Evolutionary conservation across 345 rosid species (phyloP).

Genomic region (Heritiera littoralis): DNA sequence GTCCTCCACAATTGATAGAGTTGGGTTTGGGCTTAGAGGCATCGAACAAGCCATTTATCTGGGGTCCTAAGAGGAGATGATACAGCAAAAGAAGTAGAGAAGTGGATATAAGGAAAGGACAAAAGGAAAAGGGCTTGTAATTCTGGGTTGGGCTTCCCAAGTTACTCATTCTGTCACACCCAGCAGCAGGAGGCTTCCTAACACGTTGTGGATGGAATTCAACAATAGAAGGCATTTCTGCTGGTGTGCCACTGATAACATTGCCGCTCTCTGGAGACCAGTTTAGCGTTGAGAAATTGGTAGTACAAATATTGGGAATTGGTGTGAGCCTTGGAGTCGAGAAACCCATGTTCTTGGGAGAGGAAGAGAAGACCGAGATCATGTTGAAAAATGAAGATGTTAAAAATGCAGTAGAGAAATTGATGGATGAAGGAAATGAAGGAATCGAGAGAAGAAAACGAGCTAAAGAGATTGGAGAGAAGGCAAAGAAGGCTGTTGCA

Average conservation of each 20-base stretch:
- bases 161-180: slow-evolving; percentile 48
- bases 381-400: slow-evolving; percentile 29
- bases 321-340: slow-evolving; percentile 49
- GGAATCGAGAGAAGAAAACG: too few species aligned
- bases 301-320: slow-evolving; percentile 38
- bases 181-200: slow-evolving; percentile 47
- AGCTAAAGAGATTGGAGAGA: not conserved
- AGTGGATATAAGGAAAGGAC: slow-evolving; percentile 21
- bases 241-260: slow-evolving; percentile 41
- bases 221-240: slow-evolving; percentile 43
- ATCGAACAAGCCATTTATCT: too few species aligned
- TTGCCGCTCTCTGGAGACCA: slow-evolving; percentile 47
- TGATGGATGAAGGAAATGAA: slow-evolving; percentile 12
- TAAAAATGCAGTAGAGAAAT: slow-evolving; percentile 27
- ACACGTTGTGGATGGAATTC: slow-evolving; percentile 74
- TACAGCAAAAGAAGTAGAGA: too few species aligned
- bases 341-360: slow-evolving; percentile 21
- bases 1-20: too few species aligned
- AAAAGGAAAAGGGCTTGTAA: slow-evolving; percentile 46
- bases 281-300: slow-evolving; percentile 37
- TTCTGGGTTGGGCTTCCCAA: slow-evolving; percentile 63
- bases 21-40: too few species aligned
- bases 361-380: slow-evolving; percentile 37
- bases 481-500: slow-evolving; percentile 38
- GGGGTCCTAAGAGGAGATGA: too few species aligned